A percentile compares a stretch with the other conserved stretches of the same genome.
Conservation (phyloP, 2,329 filamentous ascomycete genomes). For the Trichocomaceae sp. region DNA sequence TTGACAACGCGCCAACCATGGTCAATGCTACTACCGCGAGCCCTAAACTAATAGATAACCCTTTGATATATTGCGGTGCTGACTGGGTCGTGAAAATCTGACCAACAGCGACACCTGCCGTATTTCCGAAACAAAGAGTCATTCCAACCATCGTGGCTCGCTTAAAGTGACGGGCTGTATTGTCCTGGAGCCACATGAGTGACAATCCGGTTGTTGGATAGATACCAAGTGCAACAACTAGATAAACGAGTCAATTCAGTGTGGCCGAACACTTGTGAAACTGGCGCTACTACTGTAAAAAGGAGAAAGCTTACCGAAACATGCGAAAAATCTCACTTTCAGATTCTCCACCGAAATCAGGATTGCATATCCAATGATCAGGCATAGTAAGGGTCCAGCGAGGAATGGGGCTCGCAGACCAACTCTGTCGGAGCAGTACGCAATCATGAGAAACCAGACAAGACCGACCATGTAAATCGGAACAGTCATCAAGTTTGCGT, state of each 20-base stretch:
- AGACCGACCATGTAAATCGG: slow-evolving; percentile 12
- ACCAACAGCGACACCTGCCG: slow-evolving; percentile 8
- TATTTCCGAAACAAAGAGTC: slow-evolving; percentile 6
- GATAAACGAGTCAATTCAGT: background rate
- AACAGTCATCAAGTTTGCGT: slow-evolving; percentile 13
- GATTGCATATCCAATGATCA: slow-evolving; percentile 10
- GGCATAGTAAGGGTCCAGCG: slow-evolving; percentile 6
- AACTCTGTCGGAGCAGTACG: slow-evolving; percentile 10
- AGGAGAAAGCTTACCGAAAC: slow-evolving; percentile 4
- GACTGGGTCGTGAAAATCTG: slow-evolving; percentile 8
- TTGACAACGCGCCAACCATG: slow-evolving; percentile 6
- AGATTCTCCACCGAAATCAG: slow-evolving; percentile 6
- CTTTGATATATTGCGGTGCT: slow-evolving; percentile 7
- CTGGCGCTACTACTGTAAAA: background rate
- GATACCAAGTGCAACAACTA: slow-evolving; percentile 7
- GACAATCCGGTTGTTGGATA: slow-evolving; percentile 8
- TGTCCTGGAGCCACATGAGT: slow-evolving; percentile 7
- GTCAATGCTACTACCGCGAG: slow-evolving; percentile 7
- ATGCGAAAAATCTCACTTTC: slow-evolving; percentile 9
- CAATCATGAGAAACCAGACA: slow-evolving; percentile 8
- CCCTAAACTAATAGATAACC: slow-evolving; percentile 5
- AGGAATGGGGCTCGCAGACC: slow-evolving; percentile 7
- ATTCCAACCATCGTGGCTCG: slow-evolving; percentile 6
- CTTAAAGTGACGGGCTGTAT: slow-evolving; percentile 7
- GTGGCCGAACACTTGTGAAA: background rate